Conservation (phyloP, 306 rosid species). For the Astragalus membranaceus region DNA sequence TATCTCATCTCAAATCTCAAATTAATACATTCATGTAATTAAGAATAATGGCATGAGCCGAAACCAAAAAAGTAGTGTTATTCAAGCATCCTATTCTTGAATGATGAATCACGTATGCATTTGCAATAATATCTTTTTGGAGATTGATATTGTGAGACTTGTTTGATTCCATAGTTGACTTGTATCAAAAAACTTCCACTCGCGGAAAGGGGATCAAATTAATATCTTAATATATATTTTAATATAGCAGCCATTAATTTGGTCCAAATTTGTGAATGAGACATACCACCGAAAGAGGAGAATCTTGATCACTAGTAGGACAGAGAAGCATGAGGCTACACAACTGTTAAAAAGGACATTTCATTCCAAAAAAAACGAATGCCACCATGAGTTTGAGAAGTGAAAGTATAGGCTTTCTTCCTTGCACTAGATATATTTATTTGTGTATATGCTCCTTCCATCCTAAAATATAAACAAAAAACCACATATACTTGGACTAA, state of each 20-base stretch:
- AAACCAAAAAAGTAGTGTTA: neutral
- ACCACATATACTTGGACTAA: too few species aligned
- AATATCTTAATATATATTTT: neutral
- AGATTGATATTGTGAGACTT: neutral
- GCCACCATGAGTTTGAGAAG: neutral
- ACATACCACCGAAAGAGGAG: conserved; percentile 21
- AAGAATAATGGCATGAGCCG: neutral
- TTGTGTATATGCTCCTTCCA: too few species aligned
- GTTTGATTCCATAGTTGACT: neutral
- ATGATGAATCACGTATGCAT: conserved; percentile 16
- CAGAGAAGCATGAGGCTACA: neutral
- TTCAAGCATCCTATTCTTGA: conserved; percentile 11
- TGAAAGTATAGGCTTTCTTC: neutral
- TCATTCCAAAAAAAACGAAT: neutral
- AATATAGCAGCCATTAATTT: neutral
- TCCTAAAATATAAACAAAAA: too few species aligned
- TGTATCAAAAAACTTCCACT: conserved; percentile 7
- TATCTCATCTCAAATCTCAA: neutral
- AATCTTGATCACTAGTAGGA: neutral
- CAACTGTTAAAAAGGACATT: neutral
- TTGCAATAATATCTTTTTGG: conserved; percentile 3
- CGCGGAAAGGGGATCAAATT: neutral
- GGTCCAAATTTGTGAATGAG: conserved; percentile 8
- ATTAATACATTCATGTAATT: neutral
- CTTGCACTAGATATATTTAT: neutral